phyloP scores from a whole-genome alignment of 305 asterid genomes.

The Solanum hybrid region DNA sequence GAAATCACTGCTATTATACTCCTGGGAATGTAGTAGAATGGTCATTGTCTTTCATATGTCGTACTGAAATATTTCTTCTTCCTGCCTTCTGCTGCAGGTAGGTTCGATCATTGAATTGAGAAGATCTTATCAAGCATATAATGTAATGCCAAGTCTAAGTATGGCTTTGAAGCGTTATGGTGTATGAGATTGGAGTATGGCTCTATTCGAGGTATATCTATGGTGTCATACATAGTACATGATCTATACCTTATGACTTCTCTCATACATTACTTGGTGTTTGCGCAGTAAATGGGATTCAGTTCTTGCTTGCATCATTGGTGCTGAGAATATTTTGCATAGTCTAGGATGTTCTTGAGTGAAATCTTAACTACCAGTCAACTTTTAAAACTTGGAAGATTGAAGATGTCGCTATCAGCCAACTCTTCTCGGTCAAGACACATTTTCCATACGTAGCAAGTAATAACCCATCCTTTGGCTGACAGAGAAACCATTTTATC shows the following conservation, averaged over 20 bases:
- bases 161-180: slow-evolving; percentile 77
- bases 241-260: neutral
- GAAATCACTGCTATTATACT: neutral
- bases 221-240: neutral
- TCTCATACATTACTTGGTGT: neutral
- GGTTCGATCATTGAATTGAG: slow-evolving; percentile 89
- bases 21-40: neutral
- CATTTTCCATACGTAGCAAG: neutral
- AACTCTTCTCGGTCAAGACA: neutral
- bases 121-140: slow-evolving; percentile 96
- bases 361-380: neutral
- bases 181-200: slow-evolving; percentile 18
- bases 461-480: neutral
- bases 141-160: slow-evolving; percentile 85
- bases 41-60: neutral
- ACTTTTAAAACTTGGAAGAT: neutral
- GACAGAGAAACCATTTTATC: neutral
- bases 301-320: neutral
- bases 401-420: neutral
- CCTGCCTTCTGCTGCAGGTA: slow-evolving; percentile 39
- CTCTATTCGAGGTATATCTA: neutral
- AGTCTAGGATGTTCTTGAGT: neutral
- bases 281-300: neutral
- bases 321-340: neutral
- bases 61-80: neutral